A percentile compares a stretch with the other conserved stretches of the same genome.
Evolutionary conservation across 2,329 filamentous ascomycete species (phyloP).

Genomic region (Aspergillus sp.): DNA sequence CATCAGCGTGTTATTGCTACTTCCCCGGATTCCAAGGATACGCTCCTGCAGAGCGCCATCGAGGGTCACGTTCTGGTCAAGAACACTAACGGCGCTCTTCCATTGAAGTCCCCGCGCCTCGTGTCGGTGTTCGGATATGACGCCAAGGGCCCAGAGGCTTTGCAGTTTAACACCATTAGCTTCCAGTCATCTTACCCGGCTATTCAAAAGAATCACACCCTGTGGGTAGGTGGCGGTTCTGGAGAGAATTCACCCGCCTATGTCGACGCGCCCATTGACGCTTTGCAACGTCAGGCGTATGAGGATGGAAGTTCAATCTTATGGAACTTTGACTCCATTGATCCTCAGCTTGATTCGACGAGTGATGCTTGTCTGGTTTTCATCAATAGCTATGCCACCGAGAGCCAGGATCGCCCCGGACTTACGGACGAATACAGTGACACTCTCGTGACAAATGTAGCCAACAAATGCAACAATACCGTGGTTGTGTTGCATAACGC

Average conservation of each 20-base stretch:
- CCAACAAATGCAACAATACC: slow-evolving; percentile 54
- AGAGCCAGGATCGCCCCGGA: slow-evolving; percentile 31
- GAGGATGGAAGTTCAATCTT: slow-evolving; percentile 45
- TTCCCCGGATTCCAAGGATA: slow-evolving; percentile 21
- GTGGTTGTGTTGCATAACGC: slow-evolving; percentile 61
- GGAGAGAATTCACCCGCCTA: slow-evolving; percentile 44
- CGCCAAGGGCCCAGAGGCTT: slow-evolving; percentile 8
- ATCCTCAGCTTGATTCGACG: slow-evolving; percentile 12
- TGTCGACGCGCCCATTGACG: slow-evolving; percentile 49
- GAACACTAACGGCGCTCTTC: slow-evolving; percentile 45
- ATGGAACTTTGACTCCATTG: slow-evolving; percentile 13
- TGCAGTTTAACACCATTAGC: background rate
- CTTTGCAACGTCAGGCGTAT: slow-evolving; percentile 45
- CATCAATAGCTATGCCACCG: slow-evolving; percentile 47
- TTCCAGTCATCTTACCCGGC: background rate
- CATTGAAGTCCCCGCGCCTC: slow-evolving; percentile 30
- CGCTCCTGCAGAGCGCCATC: slow-evolving; percentile 44
- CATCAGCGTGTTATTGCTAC: slow-evolving; percentile 44
- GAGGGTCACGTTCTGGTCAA: slow-evolving; percentile 53
- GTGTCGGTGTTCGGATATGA: slow-evolving; percentile 22
- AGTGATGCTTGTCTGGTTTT: slow-evolving; percentile 46
- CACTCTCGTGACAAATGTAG: slow-evolving; percentile 51
- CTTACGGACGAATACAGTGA: slow-evolving; percentile 44
- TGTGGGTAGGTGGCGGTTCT: slow-evolving; percentile 43
- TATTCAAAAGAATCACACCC: slow-evolving; percentile 36